Evolutionary conservation across 169 alveolate genomes (phyloP), one percentile per base, ranked within the genome.

Genomic region (Eimeria nieschulzi): DNA sequence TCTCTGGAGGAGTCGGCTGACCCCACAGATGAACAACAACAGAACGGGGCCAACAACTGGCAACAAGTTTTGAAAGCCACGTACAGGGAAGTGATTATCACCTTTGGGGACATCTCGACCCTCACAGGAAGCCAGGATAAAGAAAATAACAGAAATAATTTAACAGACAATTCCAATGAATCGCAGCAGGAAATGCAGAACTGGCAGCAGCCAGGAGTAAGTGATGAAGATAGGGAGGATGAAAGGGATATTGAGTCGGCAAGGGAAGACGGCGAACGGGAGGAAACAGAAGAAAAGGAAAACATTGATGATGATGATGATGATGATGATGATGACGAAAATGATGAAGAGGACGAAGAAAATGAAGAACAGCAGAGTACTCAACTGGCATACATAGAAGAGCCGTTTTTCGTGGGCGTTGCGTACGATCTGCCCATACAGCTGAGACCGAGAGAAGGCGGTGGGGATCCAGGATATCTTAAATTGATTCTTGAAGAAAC

Each of bases 391-490:
- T 63, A 53, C 17, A 59, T 66, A 46, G 72, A 64, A 23, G 82
- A 54, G 7, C 70, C 66, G 54, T 26, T 33, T 10, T 55, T 39
- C 55, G 56, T 84, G 8, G 91, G 75, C 7, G 39, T 56, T 15
- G 70, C 73, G 5, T 70, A 68, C 72, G 54, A 84, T 0, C 56
- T 84, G 66, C 91, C 91, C 12, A 53, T 64, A 1, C 91, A 84
- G 17, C 91, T 83, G 21, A 25, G 91, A 33, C 71, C 64, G 3
- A 8, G 91, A 7, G 72, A 23, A 21, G 91, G 72, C n/a, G 91
- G 91, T 7, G 79, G 21, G 19, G 91, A 83, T 33, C 91, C 91
- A 17, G 80, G 80, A 21, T 70, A 68, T 55, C 66, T 73, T 7
- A 64, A 64, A 6, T 59, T 84, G 83, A 70, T 84, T 23, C 83